Conservation (phyloP, 2,329 filamentous ascomycete species). For the Metarhizium sp. region DNA sequence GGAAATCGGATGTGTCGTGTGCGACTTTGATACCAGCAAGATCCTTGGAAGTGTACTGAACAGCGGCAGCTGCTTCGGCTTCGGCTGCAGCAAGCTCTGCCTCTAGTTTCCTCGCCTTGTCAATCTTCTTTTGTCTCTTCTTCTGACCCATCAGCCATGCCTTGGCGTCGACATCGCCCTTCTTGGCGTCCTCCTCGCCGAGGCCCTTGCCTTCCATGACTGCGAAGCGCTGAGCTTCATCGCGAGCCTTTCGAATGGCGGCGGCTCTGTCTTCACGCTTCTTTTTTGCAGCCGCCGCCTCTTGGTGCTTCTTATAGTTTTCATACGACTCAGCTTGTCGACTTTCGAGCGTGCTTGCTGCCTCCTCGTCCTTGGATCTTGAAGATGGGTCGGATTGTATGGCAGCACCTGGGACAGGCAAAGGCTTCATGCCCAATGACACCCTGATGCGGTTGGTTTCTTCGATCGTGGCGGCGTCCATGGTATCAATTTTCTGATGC, state of each 20-base stretch:
- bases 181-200: conserved; percentile 61
- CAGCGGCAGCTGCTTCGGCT: conserved; percentile 49
- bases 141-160: conserved; percentile 84
- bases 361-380: conserved; percentile 52
- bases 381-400: conserved; percentile 35
- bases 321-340: conserved; percentile 64
- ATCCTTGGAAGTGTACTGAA: conserved; percentile 74
- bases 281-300: conserved; percentile 67
- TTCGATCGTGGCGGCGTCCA: conserved; percentile 70
- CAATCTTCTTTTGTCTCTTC: conserved; percentile 89
- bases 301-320: conserved; percentile 57
- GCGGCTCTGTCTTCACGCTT: conserved; percentile 73
- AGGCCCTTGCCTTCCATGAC: conserved; percentile 76
- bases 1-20: conserved; percentile 74
- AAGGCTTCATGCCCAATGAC: conserved; percentile 80
- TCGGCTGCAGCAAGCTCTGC: conserved; percentile 73
- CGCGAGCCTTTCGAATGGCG: conserved; percentile 78
- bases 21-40: conserved; percentile 85
- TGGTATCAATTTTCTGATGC: conserved; percentile 14
- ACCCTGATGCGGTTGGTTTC: conserved; percentile 89
- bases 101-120: conserved; percentile 60
- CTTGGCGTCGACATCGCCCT: conserved; percentile 63
- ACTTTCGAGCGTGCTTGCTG: conserved; percentile 74
- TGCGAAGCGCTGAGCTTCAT: conserved; percentile 66
- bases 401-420: conserved; percentile 64